Evolutionary conservation across 768 basidiomycete species (phyloP), one percentile per base, ranked within the genome.

Genomic region (Saitozyma podzolica): DNA sequence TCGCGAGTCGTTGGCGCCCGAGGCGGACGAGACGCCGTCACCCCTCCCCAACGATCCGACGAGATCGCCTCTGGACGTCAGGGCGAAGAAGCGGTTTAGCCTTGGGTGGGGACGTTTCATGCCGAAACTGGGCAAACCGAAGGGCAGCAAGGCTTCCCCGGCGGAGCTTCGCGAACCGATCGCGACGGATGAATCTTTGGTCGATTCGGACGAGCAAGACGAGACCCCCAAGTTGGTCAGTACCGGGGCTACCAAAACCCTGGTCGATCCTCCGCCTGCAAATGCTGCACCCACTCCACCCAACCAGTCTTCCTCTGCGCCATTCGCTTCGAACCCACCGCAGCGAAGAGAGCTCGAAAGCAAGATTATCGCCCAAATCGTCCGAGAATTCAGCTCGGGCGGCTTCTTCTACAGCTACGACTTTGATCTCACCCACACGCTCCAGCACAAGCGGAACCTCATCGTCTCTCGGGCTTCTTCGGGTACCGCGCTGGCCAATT

Each of bases 321-420:
- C 37, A 9, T 55, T 55, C 39, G 55, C 55, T 13, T 64, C 62
- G n/a, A 56, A 68, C 52, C 71, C 69, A 3, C 69, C 74, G 17
- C 67, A 75, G 54, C 70, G 78, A 29, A 64, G 67, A 50, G 89
- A 93, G 69, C 80, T 96, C 9, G 93, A 96, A 70, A 83, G 84
- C 40, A 92, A 92, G 78, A 88, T 95, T 50, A 80, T 95, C 10
- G 82, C 86, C 20, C 90, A 94, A 78, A 87, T 86, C 58, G 83
- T 91, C 40, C 83, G 85, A 57, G 88, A 91, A 69, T 91, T 87
- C 71, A 83, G 85, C 13, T 90, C 88, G 69, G 92, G 91, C 10
- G 88, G 86, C 51, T 95, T 96, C 90, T 93, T 89, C 78, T 95
- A 91, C 75, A 84, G 91, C 0, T 89, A 91, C 77, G 86, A 84